Conservation (phyloP, 2,329 filamentous ascomycete genomes). For the Ophiostoma quercus region DNA sequence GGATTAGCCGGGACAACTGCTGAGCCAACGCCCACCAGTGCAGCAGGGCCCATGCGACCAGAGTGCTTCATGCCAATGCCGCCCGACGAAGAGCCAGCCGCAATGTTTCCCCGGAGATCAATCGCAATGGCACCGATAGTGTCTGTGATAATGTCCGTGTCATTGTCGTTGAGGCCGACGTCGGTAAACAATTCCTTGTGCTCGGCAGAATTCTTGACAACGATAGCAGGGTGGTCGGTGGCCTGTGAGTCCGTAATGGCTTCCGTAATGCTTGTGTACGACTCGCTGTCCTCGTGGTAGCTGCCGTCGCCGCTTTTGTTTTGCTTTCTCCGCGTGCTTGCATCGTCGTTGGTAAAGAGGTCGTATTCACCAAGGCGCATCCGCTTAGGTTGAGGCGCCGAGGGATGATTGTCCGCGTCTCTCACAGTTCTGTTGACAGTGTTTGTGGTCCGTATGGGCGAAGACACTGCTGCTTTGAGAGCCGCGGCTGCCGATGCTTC, state of each 20-base stretch:
- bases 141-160: constrained; percentile 65
- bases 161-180: constrained; percentile 19
- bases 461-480: neutral
- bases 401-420: neutral
- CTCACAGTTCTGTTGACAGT: neutral
- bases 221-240: neutral
- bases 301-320: constrained; percentile 23
- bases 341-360: constrained; percentile 12
- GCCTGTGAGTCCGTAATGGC: neutral
- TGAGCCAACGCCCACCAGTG: constrained; percentile 85
- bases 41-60: constrained; percentile 85
- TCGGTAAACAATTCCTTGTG: neutral
- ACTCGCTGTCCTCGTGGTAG: constrained; percentile 6
- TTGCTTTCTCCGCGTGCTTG: neutral
- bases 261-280: neutral
- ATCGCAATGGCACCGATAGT: constrained; percentile 95
- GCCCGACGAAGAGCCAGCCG: constrained; percentile 90
- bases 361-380: constrained; percentile 11
- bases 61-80: constrained; percentile 98
- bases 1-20: constrained; percentile 75
- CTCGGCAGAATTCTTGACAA: neutral
- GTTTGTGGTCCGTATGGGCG: neutral
- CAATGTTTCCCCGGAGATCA: constrained; percentile 78
- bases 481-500: neutral
- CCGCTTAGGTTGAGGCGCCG: constrained; percentile 22